A percentile compares a stretch with the other conserved stretches of the same genome.
phyloP scores from a whole-genome alignment of 345 rosid genomes.

The Populus ilicifolia region DNA sequence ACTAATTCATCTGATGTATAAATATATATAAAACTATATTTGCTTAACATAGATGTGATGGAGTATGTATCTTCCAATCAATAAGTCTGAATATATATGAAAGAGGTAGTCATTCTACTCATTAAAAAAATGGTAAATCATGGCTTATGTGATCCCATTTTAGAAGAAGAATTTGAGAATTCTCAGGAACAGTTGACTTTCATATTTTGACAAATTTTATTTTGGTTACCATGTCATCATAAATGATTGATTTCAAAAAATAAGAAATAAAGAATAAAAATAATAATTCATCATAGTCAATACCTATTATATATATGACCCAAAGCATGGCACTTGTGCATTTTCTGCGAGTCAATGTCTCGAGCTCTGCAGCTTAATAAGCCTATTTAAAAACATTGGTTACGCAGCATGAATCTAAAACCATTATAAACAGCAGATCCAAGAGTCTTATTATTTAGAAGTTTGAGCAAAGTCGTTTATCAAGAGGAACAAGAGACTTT shows the following conservation, averaged over 20 bases:
- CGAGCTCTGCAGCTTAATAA: slow-evolving; percentile 12
- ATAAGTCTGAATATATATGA: no score
- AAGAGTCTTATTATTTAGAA: slow-evolving; percentile 15
- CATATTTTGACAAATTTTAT: no score
- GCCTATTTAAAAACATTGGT: neutral
- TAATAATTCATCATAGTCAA: neutral
- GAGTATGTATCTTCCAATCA: no score
- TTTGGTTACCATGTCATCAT: no score
- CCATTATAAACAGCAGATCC: slow-evolving; percentile 31
- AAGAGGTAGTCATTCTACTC: no score
- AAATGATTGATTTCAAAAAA: neutral
- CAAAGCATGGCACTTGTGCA: no score
- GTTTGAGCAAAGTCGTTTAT: slow-evolving; percentile 11
- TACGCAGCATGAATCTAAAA: neutral
- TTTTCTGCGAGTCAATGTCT: neutral
- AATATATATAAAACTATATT: no score
- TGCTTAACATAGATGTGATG: no score
- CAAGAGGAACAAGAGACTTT: neutral
- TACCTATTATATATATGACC: neutral
- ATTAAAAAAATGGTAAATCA: neutral
- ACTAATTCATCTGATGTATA: no score
- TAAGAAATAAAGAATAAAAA: neutral
- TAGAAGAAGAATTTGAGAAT: neutral
- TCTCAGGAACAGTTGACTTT: no score
- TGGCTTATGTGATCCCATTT: neutral